Conservation (phyloP, 495 filamentous ascomycete species). For the Hamigera avellanea region DNA sequence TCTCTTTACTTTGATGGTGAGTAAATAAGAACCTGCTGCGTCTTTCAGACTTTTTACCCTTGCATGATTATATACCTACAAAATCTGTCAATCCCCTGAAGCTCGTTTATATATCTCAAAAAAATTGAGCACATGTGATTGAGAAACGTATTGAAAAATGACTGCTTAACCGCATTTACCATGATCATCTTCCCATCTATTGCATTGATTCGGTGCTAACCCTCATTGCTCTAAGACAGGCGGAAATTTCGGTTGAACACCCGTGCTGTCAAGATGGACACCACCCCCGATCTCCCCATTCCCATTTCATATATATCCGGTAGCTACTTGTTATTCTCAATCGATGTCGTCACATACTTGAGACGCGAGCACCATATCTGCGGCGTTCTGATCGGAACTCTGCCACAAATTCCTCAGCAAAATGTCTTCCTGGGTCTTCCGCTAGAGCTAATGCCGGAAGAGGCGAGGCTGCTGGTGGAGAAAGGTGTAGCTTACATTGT, state of each 20-base stretch:
- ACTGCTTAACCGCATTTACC: slow-evolving; percentile 6
- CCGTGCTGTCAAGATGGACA: slow-evolving; percentile 19
- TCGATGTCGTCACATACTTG: slow-evolving; percentile 68
- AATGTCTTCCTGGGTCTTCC: slow-evolving; percentile 90
- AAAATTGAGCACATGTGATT: slow-evolving; percentile 33
- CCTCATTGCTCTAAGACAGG: background rate
- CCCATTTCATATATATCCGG: slow-evolving; percentile 73
- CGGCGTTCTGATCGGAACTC: slow-evolving; percentile 73
- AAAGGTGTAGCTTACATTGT: slow-evolving; percentile 66
- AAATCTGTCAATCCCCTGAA: slow-evolving; percentile 92
- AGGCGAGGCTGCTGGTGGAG: slow-evolving; percentile 74
- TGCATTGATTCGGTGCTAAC: slow-evolving; percentile 8
- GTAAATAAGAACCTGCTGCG: slow-evolving; percentile 3
- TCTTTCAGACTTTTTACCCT: slow-evolving; percentile 7
- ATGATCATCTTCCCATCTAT: slow-evolving; percentile 3
- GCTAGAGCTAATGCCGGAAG: slow-evolving; percentile 81
- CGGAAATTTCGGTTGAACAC: no score
- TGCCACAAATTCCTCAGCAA: slow-evolving; percentile 86
- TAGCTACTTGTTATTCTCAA: slow-evolving; percentile 83
- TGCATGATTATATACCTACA: slow-evolving; percentile 63
- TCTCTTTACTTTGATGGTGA: slow-evolving; percentile 24
- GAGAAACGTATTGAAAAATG: slow-evolving; percentile 42
- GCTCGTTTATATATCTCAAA: slow-evolving; percentile 30
- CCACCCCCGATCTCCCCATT: slow-evolving; percentile 42
- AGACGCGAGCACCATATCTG: slow-evolving; percentile 75